These are phyloP conservation scores for Strobilomyces dryophilus DNA, from an alignment of 768 basidiomycete genomes.

Conservation along the genomic window DNA sequence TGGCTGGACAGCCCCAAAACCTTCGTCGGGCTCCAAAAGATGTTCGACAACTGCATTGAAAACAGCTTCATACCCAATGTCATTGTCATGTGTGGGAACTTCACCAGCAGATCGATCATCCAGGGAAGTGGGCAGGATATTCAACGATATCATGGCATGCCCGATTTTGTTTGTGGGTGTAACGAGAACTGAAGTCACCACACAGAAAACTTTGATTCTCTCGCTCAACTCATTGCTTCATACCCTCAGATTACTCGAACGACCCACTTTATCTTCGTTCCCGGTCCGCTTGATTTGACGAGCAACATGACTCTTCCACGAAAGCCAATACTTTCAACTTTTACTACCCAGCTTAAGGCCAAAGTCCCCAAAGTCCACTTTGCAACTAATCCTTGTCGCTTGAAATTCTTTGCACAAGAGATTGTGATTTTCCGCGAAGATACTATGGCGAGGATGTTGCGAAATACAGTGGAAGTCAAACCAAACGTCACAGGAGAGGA, in stretches of 20 bases:
- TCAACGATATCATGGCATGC: slow-evolving; percentile 78
- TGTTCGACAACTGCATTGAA: slow-evolving; percentile 89
- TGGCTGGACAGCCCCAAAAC: slow-evolving; percentile 91
- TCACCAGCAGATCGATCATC: slow-evolving; percentile 76
- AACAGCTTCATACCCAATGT: slow-evolving; percentile 83
- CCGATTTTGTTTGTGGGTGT: background rate
- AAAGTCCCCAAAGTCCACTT: slow-evolving; percentile 81
- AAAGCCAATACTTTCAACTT: slow-evolving; percentile 70
- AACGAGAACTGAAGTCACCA: slow-evolving; percentile 1
- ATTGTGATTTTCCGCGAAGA: slow-evolving; percentile 93
- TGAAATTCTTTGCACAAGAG: slow-evolving; percentile 95
- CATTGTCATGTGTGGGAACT: slow-evolving; percentile 93
- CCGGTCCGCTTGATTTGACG: slow-evolving; percentile 88
- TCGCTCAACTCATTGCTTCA: slow-evolving; percentile 80
- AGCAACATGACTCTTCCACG: slow-evolving; percentile 80
- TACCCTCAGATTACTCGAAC: slow-evolving; percentile 72
- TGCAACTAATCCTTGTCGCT: slow-evolving; percentile 87
- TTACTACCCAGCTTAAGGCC: slow-evolving; percentile 63
- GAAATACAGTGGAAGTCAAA: slow-evolving; percentile 89
- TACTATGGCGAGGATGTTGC: slow-evolving; percentile 87
- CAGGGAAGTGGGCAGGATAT: slow-evolving; percentile 77
- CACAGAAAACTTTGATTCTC: slow-evolving; percentile 78
- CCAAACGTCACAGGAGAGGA: slow-evolving; percentile 73
- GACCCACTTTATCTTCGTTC: slow-evolving; percentile 92
- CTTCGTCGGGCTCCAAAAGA: slow-evolving; percentile 69